Evolutionary conservation across 306 rosid species (phyloP).

Genomic region (Luffa aegyptiaca): DNA sequence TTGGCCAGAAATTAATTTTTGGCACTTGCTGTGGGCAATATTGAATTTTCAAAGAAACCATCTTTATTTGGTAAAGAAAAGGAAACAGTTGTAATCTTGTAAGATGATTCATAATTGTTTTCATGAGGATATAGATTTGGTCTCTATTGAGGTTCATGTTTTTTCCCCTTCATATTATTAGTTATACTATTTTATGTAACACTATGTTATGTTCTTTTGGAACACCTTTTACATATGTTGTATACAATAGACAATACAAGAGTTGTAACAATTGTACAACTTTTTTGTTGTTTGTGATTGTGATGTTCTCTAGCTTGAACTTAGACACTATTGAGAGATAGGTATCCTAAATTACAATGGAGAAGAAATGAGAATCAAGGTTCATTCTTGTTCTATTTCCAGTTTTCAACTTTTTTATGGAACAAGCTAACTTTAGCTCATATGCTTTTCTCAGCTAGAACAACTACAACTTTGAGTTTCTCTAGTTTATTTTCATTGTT

Average conservation of each 20-base stretch:
- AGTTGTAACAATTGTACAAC: not conserved
- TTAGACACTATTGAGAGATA: not conserved
- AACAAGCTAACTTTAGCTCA: too few relatives aligned
- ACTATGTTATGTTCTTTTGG: not conserved
- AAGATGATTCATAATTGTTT: not conserved
- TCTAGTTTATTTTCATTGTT: too few relatives aligned
- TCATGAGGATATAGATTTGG: not conserved
- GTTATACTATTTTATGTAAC: not conserved
- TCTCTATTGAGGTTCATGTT: not conserved
- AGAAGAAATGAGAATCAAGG: not conserved
- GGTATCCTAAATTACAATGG: not conserved
- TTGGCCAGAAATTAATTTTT: conserved; percentile 41
- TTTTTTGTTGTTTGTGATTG: not conserved
- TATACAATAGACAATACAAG: not conserved
- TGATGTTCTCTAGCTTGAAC: too few relatives aligned
- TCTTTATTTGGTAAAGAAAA: conserved; percentile 28
- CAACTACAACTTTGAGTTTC: too few relatives aligned
- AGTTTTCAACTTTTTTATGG: not conserved
- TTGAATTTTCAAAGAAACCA: conserved; percentile 31
- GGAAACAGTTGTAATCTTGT: conserved; percentile 18
- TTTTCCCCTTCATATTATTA: not conserved
- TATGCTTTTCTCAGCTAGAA: too few relatives aligned
- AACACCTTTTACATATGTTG: not conserved
- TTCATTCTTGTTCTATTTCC: not conserved
- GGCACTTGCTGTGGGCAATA: conserved; percentile 28